Base-by-base conservation (phyloP, 768 basidiomycete genomes). In the Amanita exitialis region DNA sequence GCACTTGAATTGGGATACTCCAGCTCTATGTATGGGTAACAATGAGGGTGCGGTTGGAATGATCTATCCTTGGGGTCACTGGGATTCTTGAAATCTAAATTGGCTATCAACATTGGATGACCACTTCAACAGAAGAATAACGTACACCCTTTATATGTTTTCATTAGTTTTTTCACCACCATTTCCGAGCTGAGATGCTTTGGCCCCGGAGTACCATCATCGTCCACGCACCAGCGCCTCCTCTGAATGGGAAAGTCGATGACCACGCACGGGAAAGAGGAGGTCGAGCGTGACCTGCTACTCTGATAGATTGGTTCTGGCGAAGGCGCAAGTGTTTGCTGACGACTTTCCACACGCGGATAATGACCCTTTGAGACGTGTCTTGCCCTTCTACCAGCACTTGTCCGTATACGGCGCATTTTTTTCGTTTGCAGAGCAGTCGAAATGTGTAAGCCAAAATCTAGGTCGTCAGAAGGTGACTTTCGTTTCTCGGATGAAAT, bases 1-100 rank as follows among this genome's bases (percentile, higher is more conserved):
- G 86, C 82, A 49, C 73, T 67, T 23, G 64, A 75, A 63, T 87
- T 90, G 20, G 89, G 89, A 61, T 88, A 90, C 62, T 90, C 86
- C 43, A 92, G 69, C 57, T 86, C 82, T 30, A 74, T 77, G 2
- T 73, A 67, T n/a, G 89, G 88, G 59, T 78, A 79, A 49, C 73
- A 56, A 46, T 77, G 76, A 3, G 76, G 74, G 62, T 80, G 69
- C 2, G 80, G 78, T 37, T 85, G 75, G 57, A 86, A 91, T 0
- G 74, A 72, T 56, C 53, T 74, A 65, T 90, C 86, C 13, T 66
- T 59, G 6, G 78, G 76, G 61, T 90, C 78, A 34, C 75, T 61
- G 4, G 73, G 80, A 58, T 91, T 87, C 53, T 61, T 72, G 59
- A 91, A 91, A 63, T 82, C 89, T 91, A 18, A 23, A 27, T 18